phyloP scores from a whole-genome alignment of 495 filamentous ascomycete species.

The Endocarpon pusillum region DNA sequence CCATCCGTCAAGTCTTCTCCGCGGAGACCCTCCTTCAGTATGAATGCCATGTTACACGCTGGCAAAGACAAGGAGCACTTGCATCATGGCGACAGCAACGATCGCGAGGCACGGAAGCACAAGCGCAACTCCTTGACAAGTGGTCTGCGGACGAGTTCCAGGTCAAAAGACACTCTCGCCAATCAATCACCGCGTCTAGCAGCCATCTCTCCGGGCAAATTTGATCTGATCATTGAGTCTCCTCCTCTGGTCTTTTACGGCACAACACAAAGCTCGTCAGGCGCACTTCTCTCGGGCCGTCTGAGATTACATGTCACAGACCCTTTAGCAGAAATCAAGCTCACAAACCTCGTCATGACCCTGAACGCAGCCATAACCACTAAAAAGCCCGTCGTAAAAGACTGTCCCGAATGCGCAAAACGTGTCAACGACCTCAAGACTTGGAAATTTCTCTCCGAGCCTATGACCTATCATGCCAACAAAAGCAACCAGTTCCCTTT shows the following conservation, averaged over 20 bases:
- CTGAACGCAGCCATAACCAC: conserved; percentile 49
- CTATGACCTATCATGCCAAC: conserved; percentile 43
- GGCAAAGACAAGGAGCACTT: no score
- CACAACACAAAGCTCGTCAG: conserved; percentile 52
- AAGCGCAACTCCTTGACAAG: conserved; percentile 2
- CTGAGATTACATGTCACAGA: conserved; percentile 55
- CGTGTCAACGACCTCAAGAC: conserved; percentile 53
- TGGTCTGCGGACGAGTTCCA: conserved; percentile 6
- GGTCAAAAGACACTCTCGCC: conserved; percentile 6
- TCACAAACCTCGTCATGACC: conserved; percentile 52
- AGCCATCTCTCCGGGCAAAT: conserved; percentile 28
- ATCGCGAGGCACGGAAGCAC: conserved; percentile 4
- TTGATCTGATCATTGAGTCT: conserved; percentile 73
- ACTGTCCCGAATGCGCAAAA: conserved; percentile 60
- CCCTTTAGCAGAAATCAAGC: conserved; percentile 30
- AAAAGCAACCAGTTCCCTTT: conserved; percentile 72
- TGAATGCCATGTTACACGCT: conserved; percentile 30
- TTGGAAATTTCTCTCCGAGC: conserved; percentile 62
- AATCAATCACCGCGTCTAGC: conserved; percentile 1
- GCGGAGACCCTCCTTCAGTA: conserved; percentile 22
- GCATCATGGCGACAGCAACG: conserved; percentile 27
- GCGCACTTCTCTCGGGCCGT: conserved; percentile 76
- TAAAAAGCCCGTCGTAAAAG: conserved; percentile 58
- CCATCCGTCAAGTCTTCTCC: no score
- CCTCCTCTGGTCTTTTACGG: conserved; percentile 80